Evolutionary conservation across 2,329 filamentous ascomycete species (phyloP).

Genomic region (Trichoderma harzianum): DNA sequence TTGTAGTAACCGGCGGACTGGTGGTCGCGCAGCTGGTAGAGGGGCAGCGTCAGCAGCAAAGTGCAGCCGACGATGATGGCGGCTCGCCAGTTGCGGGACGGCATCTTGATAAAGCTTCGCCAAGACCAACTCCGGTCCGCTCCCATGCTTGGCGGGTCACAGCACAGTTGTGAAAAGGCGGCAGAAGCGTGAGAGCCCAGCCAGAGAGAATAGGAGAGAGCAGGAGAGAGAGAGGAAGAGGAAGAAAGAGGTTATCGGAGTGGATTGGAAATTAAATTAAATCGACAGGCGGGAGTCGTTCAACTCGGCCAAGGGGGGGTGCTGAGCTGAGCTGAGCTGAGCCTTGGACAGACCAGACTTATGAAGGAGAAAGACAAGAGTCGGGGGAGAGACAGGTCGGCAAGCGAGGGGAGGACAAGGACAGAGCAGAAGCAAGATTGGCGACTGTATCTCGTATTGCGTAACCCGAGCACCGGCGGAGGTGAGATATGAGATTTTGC

Average conservation of each 20-base stretch:
- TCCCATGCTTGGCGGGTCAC: constrained; percentile 19
- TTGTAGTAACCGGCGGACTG: constrained; percentile 25
- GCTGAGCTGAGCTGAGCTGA: neutral
- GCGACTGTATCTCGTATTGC: constrained; percentile 11
- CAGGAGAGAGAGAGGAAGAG: neutral
- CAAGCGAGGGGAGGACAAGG: constrained; percentile 2
- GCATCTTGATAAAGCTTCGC: constrained; percentile 18
- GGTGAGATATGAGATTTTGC: neutral
- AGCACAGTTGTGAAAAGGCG: neutral
- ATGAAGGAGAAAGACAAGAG: neutral
- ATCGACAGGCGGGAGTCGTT: neutral
- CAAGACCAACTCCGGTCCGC: constrained; percentile 19
- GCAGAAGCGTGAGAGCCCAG: neutral
- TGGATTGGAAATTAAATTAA: neutral
- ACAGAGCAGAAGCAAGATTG: neutral
- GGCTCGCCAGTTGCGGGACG: constrained; percentile 29
- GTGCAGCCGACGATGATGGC: constrained; percentile 27
- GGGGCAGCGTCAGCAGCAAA: constrained; percentile 30
- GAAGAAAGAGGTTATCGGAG: neutral
- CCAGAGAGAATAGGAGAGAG: neutral
- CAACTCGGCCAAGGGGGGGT: neutral
- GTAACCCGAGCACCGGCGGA: neutral
- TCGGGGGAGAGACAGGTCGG: neutral
- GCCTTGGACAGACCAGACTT: neutral
- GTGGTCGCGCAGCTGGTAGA: constrained; percentile 31